Evolutionary conservation across 371 early-diverging fungal species (phyloP).

Genomic region (Syncephalastrum sp.): DNA sequence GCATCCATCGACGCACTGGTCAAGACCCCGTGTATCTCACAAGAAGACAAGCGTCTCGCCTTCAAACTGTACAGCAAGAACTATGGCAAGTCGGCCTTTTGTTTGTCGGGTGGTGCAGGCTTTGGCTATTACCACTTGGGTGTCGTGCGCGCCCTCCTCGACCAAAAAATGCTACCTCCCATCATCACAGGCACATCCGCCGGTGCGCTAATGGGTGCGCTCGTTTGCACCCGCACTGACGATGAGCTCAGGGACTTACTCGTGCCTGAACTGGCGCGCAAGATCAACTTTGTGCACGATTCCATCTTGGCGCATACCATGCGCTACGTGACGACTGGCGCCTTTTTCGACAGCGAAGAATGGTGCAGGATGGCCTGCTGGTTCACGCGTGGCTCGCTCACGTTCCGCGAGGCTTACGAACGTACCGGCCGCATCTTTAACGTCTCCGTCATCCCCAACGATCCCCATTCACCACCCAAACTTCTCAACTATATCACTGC

Average conservation of each 20-base stretch:
- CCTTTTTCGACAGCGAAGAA: constrained; percentile 73
- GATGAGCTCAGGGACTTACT: constrained; percentile 72
- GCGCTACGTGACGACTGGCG: constrained; percentile 37
- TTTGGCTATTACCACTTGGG: constrained; percentile 84
- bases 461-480: constrained; percentile 77
- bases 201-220: constrained; percentile 78
- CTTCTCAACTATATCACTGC: constrained; percentile 73
- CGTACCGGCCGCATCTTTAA: constrained; percentile 87
- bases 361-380: constrained; percentile 72
- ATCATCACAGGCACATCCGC: constrained; percentile 88
- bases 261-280: constrained; percentile 56
- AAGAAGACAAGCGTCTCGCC: constrained; percentile 67
- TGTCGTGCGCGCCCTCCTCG: constrained; percentile 75
- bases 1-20: constrained; percentile 64
- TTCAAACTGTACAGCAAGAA: constrained; percentile 74
- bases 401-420: constrained; percentile 88
- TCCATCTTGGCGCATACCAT: constrained; percentile 33
- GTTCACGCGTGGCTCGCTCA: constrained; percentile 81
- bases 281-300: constrained; percentile 65
- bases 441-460: constrained; percentile 81
- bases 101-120: constrained; percentile 87
- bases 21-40: constrained; percentile 40
- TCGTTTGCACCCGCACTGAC: constrained; percentile 78
- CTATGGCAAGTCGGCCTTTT: constrained; percentile 87
- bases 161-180: constrained; percentile 75